Evolutionary conservation across 2,329 filamentous ascomycete species (phyloP).

Genomic region (Alternaria sp.): DNA sequence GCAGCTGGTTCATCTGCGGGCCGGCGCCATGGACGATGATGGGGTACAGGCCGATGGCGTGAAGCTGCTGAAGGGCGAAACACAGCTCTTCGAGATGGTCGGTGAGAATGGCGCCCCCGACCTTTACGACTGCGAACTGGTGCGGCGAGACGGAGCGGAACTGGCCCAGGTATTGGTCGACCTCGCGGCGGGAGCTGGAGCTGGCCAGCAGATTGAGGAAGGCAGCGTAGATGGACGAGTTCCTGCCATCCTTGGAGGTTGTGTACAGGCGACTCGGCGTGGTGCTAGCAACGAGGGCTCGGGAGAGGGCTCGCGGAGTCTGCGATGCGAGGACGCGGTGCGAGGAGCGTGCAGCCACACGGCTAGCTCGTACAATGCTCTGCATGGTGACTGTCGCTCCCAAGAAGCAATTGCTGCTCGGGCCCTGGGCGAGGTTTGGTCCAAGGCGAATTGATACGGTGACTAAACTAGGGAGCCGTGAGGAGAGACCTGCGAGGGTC

Average conservation of each 20-base stretch:
- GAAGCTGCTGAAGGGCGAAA: conserved; percentile 86
- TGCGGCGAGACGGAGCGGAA: conserved; percentile 97
- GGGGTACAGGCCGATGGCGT: conserved; percentile 92
- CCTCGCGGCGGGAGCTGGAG: conserved; percentile 94
- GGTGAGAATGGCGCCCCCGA: conserved; percentile 93
- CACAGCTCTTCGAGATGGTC: conserved; percentile 93
- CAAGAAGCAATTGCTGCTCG: conserved; percentile 27
- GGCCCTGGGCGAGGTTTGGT: conserved; percentile 26
- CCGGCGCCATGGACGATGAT: conserved; percentile 96
- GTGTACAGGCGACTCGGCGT: conserved; percentile 46
- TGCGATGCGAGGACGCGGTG: conserved; percentile 44
- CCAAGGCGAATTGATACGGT: conserved; percentile 30
- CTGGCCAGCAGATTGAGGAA: conserved; percentile 92
- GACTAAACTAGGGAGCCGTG: conserved; percentile 22
- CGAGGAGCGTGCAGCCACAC: conserved; percentile 48
- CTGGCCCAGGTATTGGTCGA: conserved; percentile 96
- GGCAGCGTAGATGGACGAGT: conserved; percentile 64
- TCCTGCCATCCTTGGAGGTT: conserved; percentile 43
- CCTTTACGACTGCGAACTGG: conserved; percentile 98
- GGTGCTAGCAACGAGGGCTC: conserved; percentile 43
- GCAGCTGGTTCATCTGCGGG: conserved; percentile 90
- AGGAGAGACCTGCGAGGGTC: conserved; percentile 17
- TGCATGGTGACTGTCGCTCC: conserved; percentile 48
- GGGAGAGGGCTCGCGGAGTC: conserved; percentile 40
- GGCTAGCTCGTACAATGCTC: conserved; percentile 51